Conservation (phyloP, 1,139 yeast species). For the Yamadazyma trypodendri region DNA sequence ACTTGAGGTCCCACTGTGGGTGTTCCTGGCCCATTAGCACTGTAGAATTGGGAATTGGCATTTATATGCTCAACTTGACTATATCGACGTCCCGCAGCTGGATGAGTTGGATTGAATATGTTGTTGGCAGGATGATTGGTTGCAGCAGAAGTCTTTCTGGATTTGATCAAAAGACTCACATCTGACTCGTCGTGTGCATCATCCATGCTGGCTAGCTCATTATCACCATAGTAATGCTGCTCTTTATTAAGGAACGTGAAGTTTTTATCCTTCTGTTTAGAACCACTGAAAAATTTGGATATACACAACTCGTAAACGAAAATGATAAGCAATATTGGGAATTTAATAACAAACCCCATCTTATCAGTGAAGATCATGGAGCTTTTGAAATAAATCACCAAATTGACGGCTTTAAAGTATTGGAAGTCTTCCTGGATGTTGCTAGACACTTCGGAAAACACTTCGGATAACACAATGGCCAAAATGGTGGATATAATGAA, state of each 20-base stretch:
- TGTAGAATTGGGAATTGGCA: constrained; percentile 18
- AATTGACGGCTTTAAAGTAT: constrained; percentile 39
- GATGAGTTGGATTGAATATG: constrained; percentile 4
- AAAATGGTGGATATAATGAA: constrained; percentile 58
- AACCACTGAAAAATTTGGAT: constrained; percentile 17
- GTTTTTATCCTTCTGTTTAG: constrained; percentile 22
- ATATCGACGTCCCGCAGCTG: constrained; percentile 14
- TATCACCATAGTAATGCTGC: constrained; percentile 29
- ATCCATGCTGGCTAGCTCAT: constrained; percentile 24
- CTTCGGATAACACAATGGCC: constrained; percentile 54
- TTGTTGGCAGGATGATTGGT: constrained; percentile 3
- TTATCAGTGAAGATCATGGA: constrained; percentile 17
- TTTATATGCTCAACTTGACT: constrained; percentile 19
- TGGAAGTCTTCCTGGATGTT: constrained; percentile 43
- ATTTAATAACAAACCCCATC: constrained; percentile 22
- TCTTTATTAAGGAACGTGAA: constrained; percentile 36
- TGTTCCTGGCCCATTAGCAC: not conserved
- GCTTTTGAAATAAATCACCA: constrained; percentile 32
- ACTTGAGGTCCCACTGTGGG: constrained; percentile 3
- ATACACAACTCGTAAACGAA: constrained; percentile 32
- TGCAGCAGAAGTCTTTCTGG: constrained; percentile 23
- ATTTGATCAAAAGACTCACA: constrained; percentile 20
- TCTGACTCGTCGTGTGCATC: constrained; percentile 22
- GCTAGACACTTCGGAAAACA: constrained; percentile 38
- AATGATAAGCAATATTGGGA: constrained; percentile 35